Evolutionary conservation across 2,329 filamentous ascomycete genomes (phyloP), one percentile per base, ranked within the genome.

Genomic region (Ceratocystis alfenasii): DNA sequence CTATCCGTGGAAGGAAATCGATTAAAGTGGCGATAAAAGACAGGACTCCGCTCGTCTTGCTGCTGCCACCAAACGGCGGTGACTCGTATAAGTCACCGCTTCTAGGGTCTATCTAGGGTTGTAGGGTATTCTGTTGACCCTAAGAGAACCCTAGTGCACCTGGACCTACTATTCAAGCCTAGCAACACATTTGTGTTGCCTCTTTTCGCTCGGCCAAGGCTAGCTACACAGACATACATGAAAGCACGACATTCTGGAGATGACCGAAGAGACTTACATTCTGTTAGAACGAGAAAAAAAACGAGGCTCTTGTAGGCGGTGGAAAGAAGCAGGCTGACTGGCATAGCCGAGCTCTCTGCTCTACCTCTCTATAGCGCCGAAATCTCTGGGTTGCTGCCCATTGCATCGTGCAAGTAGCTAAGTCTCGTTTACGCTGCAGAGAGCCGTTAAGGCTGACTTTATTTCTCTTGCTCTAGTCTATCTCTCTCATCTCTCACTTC

Each of bases 361-460:
- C 30, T 7, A 7, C 6, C 30, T 33, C 5, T 48, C 46, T 48
- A 8, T 15, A 48, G 46, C n/a, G 15, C n/a, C 6, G 5, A 10
- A 15, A 17, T 17, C 25, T 25, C n/a, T 25, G 12, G 28, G 3
- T 55, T 55, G 8, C 20, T 55, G 50, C 1, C n/a, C 7, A 25
- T 55, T 3, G 8, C 7, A 28, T 25, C 28, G 17, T 28, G 15
- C 28, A 25, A 10, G 25, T 15, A 55, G 50, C 25, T 25, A 25
- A 33, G 60, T 62, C 25, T 62, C 41, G 60, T 46, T 62, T 45
- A 62, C 28, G n/a, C 25, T 48, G 60, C 33, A 48, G 36, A 46
- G 36, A 41, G 59, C 30, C 63, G 46, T 41, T 64, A 50, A 55
- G 17, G 63, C 17, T 53, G 48, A 33, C 63, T 36, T 53, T 53